These are phyloP conservation scores for Vitis cinerea DNA, from an alignment of 164 flowering plant species.

Conservation along the genomic window DNA sequence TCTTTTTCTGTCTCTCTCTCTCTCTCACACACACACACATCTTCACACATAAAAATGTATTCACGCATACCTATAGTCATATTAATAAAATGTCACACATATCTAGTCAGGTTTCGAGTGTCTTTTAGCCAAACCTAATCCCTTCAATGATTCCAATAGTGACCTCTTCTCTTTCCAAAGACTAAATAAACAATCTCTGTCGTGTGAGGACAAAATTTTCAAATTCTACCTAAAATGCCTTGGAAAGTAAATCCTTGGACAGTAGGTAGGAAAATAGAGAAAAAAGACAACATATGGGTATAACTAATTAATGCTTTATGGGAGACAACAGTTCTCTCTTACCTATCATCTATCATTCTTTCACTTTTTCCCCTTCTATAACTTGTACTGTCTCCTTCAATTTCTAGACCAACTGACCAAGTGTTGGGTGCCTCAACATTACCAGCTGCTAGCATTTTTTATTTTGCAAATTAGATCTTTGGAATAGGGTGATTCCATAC, in stretches of 20 bases:
- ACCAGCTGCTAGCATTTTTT: neutral
- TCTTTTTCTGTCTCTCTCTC: neutral
- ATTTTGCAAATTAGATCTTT: no score
- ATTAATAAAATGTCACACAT: neutral
- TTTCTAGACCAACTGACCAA: neutral
- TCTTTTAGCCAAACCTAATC: conserved; percentile 17
- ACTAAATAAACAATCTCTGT: neutral
- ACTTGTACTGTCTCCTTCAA: neutral
- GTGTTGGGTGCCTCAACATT: neutral
- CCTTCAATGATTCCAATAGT: conserved; percentile 8
- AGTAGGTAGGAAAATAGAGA: neutral
- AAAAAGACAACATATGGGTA: neutral
- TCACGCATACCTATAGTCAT: neutral
- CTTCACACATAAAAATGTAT: neutral
- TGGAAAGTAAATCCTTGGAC: conserved; percentile 30
- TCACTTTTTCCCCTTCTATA: neutral
- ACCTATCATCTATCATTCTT: conserved; percentile 1
- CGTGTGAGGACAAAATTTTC: conserved; percentile 11
- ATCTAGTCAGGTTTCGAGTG: conserved; percentile 15
- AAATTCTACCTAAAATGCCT: conserved; percentile 21
- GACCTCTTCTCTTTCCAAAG: neutral
- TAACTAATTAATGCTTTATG: neutral
- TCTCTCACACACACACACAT: no score
- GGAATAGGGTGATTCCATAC: no score
- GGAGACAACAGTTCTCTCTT: neutral